A percentile compares a stretch with the other conserved stretches of the same genome.
Evolutionary conservation across 768 basidiomycete genomes (phyloP).

Genomic region (Austroboletus festivus): DNA sequence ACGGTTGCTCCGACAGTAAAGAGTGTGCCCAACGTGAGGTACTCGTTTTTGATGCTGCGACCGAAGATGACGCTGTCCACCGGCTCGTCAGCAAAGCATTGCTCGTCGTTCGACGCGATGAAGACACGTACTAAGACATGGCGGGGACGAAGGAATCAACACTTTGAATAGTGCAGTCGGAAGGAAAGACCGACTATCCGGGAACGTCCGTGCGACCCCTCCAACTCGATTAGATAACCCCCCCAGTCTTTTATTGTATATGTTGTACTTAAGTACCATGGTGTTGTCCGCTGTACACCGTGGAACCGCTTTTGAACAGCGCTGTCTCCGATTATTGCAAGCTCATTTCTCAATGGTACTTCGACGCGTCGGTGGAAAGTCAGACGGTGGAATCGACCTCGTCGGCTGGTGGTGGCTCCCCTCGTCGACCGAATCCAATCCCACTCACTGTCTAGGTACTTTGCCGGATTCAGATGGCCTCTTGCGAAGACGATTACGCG

Average conservation of each 20-base stretch:
- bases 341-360: slow-evolving; percentile 76
- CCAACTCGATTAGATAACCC: slow-evolving; percentile 8
- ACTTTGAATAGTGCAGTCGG: neutral
- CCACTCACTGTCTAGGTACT: slow-evolving; percentile 3
- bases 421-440: neutral
- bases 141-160: slow-evolving; percentile 11
- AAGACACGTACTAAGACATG: slow-evolving; percentile 45
- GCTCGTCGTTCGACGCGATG: neutral
- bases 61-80: slow-evolving; percentile 66
- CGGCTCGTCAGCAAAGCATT: slow-evolving; percentile 2
- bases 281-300: slow-evolving; percentile 55
- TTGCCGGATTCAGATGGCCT: slow-evolving; percentile 16
- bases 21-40: slow-evolving; percentile 70
- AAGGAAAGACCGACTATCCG: slow-evolving; percentile 10
- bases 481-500: slow-evolving; percentile 55
- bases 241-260: too few species aligned
- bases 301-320: slow-evolving; percentile 73
- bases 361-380: slow-evolving; percentile 73
- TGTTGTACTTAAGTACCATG: too few species aligned
- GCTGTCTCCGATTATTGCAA: slow-evolving; percentile 59
- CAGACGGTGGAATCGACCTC: slow-evolving; percentile 89
- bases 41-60: slow-evolving; percentile 78
- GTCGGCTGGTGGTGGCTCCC: slow-evolving; percentile 95
- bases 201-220: slow-evolving; percentile 25
- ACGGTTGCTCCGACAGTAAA: slow-evolving; percentile 52